These are phyloP conservation scores for Forsythia viridissima DNA, from an alignment of 257 asterid species.

Conservation along the genomic window DNA sequence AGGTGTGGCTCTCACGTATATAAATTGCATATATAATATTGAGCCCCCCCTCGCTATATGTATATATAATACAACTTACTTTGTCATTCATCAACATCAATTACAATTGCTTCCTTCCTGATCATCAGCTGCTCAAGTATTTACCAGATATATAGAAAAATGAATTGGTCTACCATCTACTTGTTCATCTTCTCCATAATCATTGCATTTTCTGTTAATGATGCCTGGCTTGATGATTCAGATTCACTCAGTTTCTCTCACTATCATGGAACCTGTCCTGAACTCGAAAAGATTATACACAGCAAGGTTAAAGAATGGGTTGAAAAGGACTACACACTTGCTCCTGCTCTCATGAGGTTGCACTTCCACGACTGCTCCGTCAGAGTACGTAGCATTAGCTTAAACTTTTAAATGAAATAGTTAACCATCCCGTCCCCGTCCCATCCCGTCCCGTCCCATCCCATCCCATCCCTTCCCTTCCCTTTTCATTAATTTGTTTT, in stretches of 20 bases:
- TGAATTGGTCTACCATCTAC: background rate
- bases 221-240: background rate
- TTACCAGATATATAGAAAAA: background rate
- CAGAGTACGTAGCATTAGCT: constrained; percentile 33
- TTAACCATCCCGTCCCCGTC: background rate
- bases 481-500: background rate
- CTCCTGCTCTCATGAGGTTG: constrained; percentile 57
- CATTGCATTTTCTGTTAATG: background rate
- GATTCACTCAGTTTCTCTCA: constrained; percentile 40
- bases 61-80: background rate
- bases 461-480: background rate
- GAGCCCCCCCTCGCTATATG: background rate
- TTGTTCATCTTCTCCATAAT: background rate
- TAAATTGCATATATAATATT: background rate
- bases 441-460: background rate
- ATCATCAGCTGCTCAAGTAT: no score
- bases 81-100: background rate
- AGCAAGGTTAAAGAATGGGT: constrained; percentile 38
- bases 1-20: background rate
- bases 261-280: constrained; percentile 51
- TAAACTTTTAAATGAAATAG: background rate
- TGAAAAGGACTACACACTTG: constrained; percentile 51
- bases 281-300: constrained; percentile 48
- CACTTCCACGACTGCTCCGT: constrained; percentile 63
- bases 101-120: background rate